Evolutionary conservation across 2,329 filamentous ascomycete genomes (phyloP), one percentile per base, ranked within the genome.

Genomic region (Macrophomina pseudophaseolina): DNA sequence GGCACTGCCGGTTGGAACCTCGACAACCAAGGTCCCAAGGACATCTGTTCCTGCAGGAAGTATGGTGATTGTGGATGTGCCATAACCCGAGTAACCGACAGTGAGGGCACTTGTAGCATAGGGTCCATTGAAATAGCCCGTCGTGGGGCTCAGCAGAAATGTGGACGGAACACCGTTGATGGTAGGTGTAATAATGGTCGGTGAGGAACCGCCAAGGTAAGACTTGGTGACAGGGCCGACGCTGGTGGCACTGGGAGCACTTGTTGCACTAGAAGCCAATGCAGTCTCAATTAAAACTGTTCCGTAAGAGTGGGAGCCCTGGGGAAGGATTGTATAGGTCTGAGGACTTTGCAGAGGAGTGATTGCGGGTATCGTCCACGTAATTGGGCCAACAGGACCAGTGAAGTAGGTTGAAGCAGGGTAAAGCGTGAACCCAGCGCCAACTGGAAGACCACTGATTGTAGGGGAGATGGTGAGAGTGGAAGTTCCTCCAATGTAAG

Each of bases 241-340:
- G 23, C 48, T 51, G 9, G 23, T 14, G 7, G 5, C 48, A 51
- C 18, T 28, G 8, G 48, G 48, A 28, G n/a, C 11, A 44, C 5
- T n/a, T 5, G 51, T 53, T 12, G 28, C 51, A 28, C 28, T 32
- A 28, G 9, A 18, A 51, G 51, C 5, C 51, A 32, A 8, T 14
- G 23, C 51, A 35, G 62, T 64, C 38, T 64, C 49, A 49, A 64
- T 35, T 1, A 64, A 35, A 8, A 64, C 35, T 4, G 49, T 54
- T 5, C 62, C 62, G 7, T 14, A 14, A 5, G 4, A 14, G 11
- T 54, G 23, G 14, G 49, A 23, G 4, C 62, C 49, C 4, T 18
- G 9, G 1, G 62, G 62, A 35, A 64, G 23, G 3, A 64, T 52
- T 7, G 62, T 64, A 28, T 54, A 53, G 1, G 49, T 54, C 16